Evolutionary conservation across 495 filamentous ascomycete genomes (phyloP).

Genomic region (Podospora pseudoanserina): DNA sequence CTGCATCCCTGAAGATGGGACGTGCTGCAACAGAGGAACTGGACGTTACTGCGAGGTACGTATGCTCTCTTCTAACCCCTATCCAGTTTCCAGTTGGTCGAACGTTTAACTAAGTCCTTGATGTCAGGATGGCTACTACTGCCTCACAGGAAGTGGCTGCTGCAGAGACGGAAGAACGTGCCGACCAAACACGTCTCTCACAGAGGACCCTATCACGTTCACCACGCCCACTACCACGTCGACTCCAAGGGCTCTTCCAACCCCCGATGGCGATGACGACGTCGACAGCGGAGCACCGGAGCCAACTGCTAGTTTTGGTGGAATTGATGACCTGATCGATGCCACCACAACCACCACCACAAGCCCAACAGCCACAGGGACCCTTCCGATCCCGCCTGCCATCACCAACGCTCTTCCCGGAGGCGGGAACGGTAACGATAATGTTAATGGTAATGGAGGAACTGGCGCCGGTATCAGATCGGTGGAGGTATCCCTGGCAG

Average conservation of each 20-base stretch:
- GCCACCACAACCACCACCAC: not conserved
- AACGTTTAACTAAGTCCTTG: not conserved
- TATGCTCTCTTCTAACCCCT: not conserved
- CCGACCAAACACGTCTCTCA: not conserved
- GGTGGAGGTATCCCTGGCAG: not conserved
- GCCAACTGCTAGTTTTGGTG: not conserved
- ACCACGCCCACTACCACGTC: not conserved
- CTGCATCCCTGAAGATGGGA: slow-evolving; percentile 16
- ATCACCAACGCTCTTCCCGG: not conserved
- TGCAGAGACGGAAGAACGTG: slow-evolving; percentile 18
- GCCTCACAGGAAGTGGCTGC: slow-evolving; percentile 15
- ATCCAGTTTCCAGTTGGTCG: not conserved
- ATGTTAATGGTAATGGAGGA: not conserved
- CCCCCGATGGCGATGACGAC: not conserved
- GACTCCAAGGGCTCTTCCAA: not conserved
- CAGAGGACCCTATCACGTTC: not conserved
- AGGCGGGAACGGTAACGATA: not conserved
- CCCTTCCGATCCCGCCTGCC: not conserved
- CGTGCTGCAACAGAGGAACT: slow-evolving; percentile 15
- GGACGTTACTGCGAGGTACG: slow-evolving; percentile 19
- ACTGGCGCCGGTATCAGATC: not conserved
- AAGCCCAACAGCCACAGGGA: not conserved
- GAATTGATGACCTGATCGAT: not conserved
- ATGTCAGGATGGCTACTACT: slow-evolving; percentile 20
- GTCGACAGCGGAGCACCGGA: not conserved